Percentiles rank a stretch among this genome's conserved stretches.
phyloP scores from a whole-genome alignment of 2,329 filamentous ascomycete species.

The Aaosphaeria arxii region DNA sequence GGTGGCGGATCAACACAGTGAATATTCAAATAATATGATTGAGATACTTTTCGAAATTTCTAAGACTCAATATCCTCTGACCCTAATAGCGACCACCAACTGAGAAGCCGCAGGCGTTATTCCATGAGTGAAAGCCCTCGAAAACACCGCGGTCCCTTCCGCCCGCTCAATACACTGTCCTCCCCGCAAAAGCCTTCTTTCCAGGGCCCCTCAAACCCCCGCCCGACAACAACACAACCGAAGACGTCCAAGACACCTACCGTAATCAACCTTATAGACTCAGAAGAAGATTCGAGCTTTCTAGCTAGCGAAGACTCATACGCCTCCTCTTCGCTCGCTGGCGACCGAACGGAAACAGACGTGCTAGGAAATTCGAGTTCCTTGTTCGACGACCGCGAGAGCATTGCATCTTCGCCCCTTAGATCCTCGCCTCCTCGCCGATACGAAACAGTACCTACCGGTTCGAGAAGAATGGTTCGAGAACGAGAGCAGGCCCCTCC shows the following conservation, averaged over 20 bases:
- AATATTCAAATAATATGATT: too few relatives aligned
- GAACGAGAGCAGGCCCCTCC: slow-evolving; percentile 46
- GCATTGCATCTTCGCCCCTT: background rate
- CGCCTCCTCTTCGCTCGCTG: background rate
- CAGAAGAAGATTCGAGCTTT: slow-evolving; percentile 6
- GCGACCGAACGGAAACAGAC: slow-evolving; percentile 11
- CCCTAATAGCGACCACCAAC: too few relatives aligned
- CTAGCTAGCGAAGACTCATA: slow-evolving; percentile 2
- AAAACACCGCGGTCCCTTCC: slow-evolving; percentile 30
- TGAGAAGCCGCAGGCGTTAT: too few relatives aligned
- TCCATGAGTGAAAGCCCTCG: slow-evolving; percentile 23
- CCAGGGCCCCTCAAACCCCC: background rate
- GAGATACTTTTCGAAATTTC: too few relatives aligned
- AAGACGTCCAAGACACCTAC: background rate
- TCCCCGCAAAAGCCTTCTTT: slow-evolving; percentile 31
- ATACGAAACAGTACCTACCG: background rate
- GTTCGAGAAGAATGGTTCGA: slow-evolving; percentile 45
- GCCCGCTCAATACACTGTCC: slow-evolving; percentile 31
- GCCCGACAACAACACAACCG: background rate
- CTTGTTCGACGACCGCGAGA: slow-evolving; percentile 27
- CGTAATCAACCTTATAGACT: background rate
- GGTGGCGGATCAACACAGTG: too few relatives aligned
- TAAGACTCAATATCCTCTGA: too few relatives aligned
- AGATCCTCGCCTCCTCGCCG: background rate
- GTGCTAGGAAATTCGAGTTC: slow-evolving; percentile 31